Base-by-base conservation (phyloP, 352 stramenopile species). In the Phytophthora cactorum region DNA sequence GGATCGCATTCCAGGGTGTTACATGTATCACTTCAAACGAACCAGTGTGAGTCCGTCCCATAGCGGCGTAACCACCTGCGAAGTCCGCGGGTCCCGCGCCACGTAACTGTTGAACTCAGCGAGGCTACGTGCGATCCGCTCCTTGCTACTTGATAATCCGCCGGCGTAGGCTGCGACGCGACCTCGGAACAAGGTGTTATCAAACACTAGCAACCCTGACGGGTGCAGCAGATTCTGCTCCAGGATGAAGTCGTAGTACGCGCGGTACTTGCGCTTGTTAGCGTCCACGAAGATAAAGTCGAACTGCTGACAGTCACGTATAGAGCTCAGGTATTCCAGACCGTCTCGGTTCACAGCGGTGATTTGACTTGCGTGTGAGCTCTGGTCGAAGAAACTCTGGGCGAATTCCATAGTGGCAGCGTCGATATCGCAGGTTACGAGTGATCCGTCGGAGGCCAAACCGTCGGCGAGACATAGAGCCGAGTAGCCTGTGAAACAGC, bases 221-320 rank as follows among this genome's bases (percentile, higher is more conserved):
- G 78, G 74, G 46, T 86, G 82, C 41, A 98, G 66, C 47, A 98
- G 50, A 10, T 75, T 53, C 60, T 89, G 69, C 39, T 82, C 86
- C 5, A 88, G 62, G 22, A 97, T 79, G 4, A 78, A 68, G 70
- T 98, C 87, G 56, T 95, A 94, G 66, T 98, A 97, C 3, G 89
- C 78, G 22, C 85, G 79, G 38, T 98, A 89, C 31, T 96, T 81
- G 25, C 88, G 91, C 70, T 98, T 98, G 73, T 98, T 97, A 36
- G 92, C 92, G 74, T 98, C 95, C 3, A 98, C 75, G 77, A 98
- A 98, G n/a, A 98, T 92, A 25, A 98, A 72, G 69, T 98, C 95
- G 73, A 98, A 98, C 38, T 49, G 62, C 49, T 64, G 27, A 8
- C 68, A 49, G 15, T 80, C 64, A 22, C 55, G 67, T 22, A 82